phyloP scores from a whole-genome alignment of 345 rosid genomes.

The Balakata baccata region DNA sequence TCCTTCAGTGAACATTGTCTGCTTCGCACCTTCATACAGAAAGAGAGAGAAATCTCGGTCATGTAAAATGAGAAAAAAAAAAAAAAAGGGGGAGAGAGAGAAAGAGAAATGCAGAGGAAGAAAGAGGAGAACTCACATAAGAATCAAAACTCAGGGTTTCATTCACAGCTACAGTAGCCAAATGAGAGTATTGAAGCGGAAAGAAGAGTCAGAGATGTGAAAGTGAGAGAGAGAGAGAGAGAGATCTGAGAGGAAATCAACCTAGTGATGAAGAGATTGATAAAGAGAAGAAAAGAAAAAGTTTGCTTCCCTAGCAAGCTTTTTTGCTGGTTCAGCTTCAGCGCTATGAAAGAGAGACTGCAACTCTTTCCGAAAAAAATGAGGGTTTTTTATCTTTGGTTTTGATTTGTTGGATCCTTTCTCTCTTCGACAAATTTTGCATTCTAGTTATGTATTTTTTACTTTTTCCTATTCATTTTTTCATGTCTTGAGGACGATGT shows the following conservation, averaged over 20 bases:
- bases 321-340: background rate
- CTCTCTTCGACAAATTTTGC: background rate
- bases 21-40: constrained; percentile 8
- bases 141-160: constrained; percentile 20
- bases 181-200: background rate
- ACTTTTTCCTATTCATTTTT: background rate
- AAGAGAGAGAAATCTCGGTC: background rate
- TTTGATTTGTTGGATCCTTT: background rate
- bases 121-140: background rate
- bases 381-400: no score
- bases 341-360: background rate
- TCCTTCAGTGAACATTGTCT: constrained; percentile 48
- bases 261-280: constrained; percentile 13
- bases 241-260: constrained; percentile 15
- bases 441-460: no score
- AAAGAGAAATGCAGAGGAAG: background rate
- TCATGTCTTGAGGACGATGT: background rate
- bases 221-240: background rate
- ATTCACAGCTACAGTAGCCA: constrained; percentile 1
- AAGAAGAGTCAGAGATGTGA: no score
- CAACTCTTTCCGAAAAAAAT: no score
- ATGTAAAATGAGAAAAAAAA: no score
- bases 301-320: constrained; percentile 26
- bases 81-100: background rate
- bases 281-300: background rate